Evolutionary conservation across 257 asterid genomes (phyloP).

Genomic region (Rubia yunnanensis): DNA sequence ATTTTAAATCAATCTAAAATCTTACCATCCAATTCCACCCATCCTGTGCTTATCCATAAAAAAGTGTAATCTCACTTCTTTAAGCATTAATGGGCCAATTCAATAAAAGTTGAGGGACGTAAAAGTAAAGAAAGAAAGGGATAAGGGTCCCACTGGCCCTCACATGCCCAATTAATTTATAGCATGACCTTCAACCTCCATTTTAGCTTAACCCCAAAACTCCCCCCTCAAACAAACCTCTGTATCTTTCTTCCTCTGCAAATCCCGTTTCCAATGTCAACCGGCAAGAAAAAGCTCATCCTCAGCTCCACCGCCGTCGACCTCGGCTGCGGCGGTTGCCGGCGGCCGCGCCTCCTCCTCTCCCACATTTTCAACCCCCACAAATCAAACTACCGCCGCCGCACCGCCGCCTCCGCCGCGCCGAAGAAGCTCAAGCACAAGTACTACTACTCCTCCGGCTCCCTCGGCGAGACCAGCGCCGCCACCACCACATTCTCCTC

Average conservation of each 20-base stretch:
- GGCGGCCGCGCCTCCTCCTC: conserved; percentile 34
- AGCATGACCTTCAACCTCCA: conserved; percentile 20
- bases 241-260: not conserved
- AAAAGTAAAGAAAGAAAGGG: not conserved
- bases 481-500: conserved; percentile 43
- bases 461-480: conserved; percentile 33
- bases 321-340: conserved; percentile 62
- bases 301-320: conserved; percentile 38
- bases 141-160: conserved; percentile 6
- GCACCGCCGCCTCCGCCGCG: not conserved
- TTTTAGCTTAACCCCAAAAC: not conserved
- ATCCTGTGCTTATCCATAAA: not conserved
- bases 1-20: no score
- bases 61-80: no score
- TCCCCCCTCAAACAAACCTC: not conserved
- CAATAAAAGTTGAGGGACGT: not conserved
- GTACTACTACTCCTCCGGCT: conserved; percentile 41
- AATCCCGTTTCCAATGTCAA: conserved; percentile 29
- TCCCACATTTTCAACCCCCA: conserved; percentile 57
- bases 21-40: not conserved
- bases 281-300: conserved; percentile 31
- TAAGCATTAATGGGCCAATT: not conserved
- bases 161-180: conserved; percentile 31
- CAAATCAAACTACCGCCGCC: conserved; percentile 17
- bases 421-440: conserved; percentile 3